phyloP scores from a whole-genome alignment of 2,329 filamentous ascomycete genomes.

The Colletotrichum tropicale region DNA sequence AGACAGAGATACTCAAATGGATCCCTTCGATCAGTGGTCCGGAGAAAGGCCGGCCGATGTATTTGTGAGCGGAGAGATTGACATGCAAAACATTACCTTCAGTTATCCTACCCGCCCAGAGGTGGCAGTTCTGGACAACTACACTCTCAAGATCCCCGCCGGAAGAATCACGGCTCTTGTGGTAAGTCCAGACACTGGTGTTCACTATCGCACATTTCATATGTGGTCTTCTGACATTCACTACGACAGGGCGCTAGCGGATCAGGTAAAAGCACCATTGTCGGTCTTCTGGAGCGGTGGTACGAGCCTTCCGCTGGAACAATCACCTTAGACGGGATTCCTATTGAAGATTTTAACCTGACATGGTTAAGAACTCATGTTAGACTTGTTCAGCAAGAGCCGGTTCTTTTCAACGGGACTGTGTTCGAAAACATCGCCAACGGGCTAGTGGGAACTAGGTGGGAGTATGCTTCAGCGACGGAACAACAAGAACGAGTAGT shows the following conservation, averaged over 20 bases:
- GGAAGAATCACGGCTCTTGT: slow-evolving; percentile 74
- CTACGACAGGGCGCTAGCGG: slow-evolving; percentile 60
- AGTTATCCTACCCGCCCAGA: slow-evolving; percentile 73
- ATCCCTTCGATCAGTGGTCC: slow-evolving; percentile 22
- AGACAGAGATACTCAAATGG: slow-evolving; percentile 25
- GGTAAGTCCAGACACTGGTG: background rate
- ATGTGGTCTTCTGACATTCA: background rate
- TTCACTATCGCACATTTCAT: background rate
- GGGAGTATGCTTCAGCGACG: background rate
- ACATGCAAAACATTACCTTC: slow-evolving; percentile 66
- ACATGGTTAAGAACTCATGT: slow-evolving; percentile 33
- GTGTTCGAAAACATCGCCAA: slow-evolving; percentile 27
- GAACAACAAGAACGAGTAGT: slow-evolving; percentile 7
- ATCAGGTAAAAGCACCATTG: slow-evolving; percentile 71
- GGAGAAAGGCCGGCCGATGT: background rate
- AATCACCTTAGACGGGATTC: slow-evolving; percentile 30
- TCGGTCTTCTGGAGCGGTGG: slow-evolving; percentile 71
- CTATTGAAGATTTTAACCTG: slow-evolving; percentile 29
- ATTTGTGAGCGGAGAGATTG: slow-evolving; percentile 40
- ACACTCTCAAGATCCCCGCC: slow-evolving; percentile 63
- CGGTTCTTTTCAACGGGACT: slow-evolving; percentile 26
- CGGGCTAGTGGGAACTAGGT: slow-evolving; percentile 22
- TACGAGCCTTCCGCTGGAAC: slow-evolving; percentile 42
- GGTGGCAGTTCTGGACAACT: slow-evolving; percentile 66
- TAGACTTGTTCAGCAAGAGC: slow-evolving; percentile 32